Percentiles rank a stretch among this genome's conserved stretches.
These are phyloP conservation scores for Gossypium thurberi DNA, from an alignment of 345 rosid genomes.

Conservation along the genomic window DNA sequence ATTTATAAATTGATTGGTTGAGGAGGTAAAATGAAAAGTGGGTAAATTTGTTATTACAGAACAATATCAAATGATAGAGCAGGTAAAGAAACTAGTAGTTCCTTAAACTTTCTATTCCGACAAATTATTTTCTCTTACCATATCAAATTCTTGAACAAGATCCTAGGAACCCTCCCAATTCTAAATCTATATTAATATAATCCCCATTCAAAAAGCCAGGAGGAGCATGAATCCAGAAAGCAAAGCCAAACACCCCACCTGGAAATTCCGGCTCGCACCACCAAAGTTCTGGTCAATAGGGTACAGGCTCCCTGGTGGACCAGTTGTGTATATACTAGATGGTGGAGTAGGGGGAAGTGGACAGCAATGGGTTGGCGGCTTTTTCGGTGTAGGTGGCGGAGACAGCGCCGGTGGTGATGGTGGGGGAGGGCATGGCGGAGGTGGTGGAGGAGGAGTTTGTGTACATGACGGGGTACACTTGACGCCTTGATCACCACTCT, in stretches of 20 bases:
- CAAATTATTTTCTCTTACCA: slow-evolving; percentile 4
- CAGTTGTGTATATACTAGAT: slow-evolving; percentile 40
- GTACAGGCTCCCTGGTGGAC: slow-evolving; percentile 57
- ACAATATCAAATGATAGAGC: not conserved
- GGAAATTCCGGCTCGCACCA: slow-evolving; percentile 20
- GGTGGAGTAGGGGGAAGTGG: slow-evolving; percentile 46
- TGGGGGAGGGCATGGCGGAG: slow-evolving; percentile 34
- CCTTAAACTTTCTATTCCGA: slow-evolving; percentile 5
- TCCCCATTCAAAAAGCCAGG: slow-evolving; percentile 17
- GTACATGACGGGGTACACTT: slow-evolving; percentile 51
- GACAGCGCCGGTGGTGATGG: slow-evolving; percentile 47
- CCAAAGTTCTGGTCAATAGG: slow-evolving; percentile 40
- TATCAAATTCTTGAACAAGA: not conserved
- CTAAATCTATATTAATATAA: not conserved
- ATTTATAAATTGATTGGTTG: too few relatives aligned
- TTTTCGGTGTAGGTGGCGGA: slow-evolving; percentile 34
- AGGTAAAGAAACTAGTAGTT: not conserved
- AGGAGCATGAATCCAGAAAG: slow-evolving; percentile 35
- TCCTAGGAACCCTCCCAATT: not conserved
- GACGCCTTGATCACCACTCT: slow-evolving; percentile 18
- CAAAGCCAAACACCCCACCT: slow-evolving; percentile 26
- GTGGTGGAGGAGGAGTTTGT: slow-evolving; percentile 50
- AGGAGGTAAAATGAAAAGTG: too few relatives aligned
- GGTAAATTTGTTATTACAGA: not conserved
- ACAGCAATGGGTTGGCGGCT: slow-evolving; percentile 33